Evolutionary conservation across 2,329 filamentous ascomycete genomes (phyloP).

Genomic region (Pestalotiopsis sp.): DNA sequence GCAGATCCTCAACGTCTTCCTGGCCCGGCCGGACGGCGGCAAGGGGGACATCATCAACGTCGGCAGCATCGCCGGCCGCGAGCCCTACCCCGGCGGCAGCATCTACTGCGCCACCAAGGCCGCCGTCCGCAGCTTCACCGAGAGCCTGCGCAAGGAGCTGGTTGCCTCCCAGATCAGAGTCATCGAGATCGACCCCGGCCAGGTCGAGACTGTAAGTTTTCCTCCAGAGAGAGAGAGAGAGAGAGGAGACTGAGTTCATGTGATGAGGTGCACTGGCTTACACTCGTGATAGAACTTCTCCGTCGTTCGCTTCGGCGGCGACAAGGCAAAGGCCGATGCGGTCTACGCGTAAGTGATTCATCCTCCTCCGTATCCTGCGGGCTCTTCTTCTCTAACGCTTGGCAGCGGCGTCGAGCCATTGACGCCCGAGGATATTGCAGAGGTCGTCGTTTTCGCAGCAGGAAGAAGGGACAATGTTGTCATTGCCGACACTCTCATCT

Average conservation of each 20-base stretch:
- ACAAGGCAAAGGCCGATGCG: constrained; percentile 75
- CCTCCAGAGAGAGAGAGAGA: neutral
- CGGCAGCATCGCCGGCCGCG: constrained; percentile 61
- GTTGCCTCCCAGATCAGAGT: constrained; percentile 69
- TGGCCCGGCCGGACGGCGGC: constrained; percentile 72
- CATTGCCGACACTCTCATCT: constrained; percentile 73
- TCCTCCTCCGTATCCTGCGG: neutral
- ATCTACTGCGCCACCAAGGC: constrained; percentile 83
- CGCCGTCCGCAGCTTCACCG: constrained; percentile 71
- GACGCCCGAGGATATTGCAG: constrained; percentile 77
- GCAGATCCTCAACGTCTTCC: constrained; percentile 80
- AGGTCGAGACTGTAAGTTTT: constrained; percentile 64
- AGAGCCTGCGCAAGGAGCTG: constrained; percentile 69
- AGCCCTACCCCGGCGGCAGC: constrained; percentile 70
- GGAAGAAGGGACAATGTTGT: constrained; percentile 79
- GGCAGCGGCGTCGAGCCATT: constrained; percentile 56
- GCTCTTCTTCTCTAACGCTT: constrained; percentile 16
- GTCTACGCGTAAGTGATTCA: constrained; percentile 58
- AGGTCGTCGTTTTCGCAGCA: constrained; percentile 75
- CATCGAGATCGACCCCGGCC: constrained; percentile 75
- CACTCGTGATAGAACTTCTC: constrained; percentile 59
- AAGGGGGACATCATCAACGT: constrained; percentile 92
- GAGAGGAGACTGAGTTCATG: too few species aligned
- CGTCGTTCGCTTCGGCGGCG: constrained; percentile 72
- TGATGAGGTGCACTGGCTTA: neutral